Percentiles rank a stretch among this genome's conserved stretches.
These are phyloP conservation scores for Gardenia jasminoides DNA, from an alignment of 257 asterid genomes.

Conservation along the genomic window DNA sequence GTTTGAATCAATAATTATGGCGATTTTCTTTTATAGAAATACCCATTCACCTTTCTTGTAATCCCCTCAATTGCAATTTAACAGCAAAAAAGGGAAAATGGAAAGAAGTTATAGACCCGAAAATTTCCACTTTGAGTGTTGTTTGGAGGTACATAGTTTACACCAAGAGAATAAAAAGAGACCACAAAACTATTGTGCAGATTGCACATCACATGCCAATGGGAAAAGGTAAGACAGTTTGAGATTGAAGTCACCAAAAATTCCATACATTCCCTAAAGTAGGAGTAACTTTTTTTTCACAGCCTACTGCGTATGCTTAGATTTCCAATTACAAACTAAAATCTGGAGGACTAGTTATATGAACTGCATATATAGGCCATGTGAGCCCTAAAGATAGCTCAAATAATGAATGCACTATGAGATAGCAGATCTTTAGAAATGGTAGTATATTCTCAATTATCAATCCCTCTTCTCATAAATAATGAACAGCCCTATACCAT, in stretches of 20 bases:
- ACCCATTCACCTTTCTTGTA: too few relatives aligned
- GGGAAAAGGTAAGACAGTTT: not conserved
- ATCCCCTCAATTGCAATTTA: too few relatives aligned
- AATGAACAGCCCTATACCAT: constrained; percentile 9
- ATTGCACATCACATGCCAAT: not conserved
- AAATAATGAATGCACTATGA: constrained; percentile 15
- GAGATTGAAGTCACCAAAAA: constrained; percentile 7
- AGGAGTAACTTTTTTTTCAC: not conserved
- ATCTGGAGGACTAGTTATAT: not conserved
- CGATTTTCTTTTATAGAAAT: too few relatives aligned
- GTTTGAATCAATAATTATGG: too few relatives aligned
- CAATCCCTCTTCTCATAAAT: constrained; percentile 1
- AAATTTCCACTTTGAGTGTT: too few relatives aligned
- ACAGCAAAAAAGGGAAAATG: not conserved
- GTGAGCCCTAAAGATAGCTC: constrained; percentile 10
- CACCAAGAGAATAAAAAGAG: not conserved
- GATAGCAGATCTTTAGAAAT: not conserved
- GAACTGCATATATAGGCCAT: constrained; percentile 5
- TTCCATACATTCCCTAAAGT: not conserved
- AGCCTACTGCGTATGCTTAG: not conserved
- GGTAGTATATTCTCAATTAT: not conserved
- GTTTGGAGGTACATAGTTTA: too few relatives aligned
- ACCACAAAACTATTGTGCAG: not conserved
- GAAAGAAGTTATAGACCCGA: not conserved
- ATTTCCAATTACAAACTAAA: constrained; percentile 13